Conservation (phyloP, 2,329 filamentous ascomycete genomes). For the Colletotrichum plurivorum region DNA sequence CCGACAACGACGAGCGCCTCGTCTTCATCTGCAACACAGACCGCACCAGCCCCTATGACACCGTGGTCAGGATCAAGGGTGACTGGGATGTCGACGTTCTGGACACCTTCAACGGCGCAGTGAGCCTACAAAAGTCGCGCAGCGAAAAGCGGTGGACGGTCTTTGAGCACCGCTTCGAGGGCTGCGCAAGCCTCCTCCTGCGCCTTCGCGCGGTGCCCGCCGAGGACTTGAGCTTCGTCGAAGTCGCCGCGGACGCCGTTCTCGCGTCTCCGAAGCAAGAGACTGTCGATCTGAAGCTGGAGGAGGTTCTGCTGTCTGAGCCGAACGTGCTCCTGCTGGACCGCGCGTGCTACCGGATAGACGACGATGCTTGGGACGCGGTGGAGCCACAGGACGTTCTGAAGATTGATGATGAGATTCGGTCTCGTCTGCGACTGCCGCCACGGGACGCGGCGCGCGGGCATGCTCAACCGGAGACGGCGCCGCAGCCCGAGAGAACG, state of each 20-base stretch:
- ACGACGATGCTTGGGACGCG: conserved; percentile 42
- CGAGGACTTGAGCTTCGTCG: conserved; percentile 7
- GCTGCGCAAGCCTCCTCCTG: conserved; percentile 48
- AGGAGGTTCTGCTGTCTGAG: conserved; percentile 43
- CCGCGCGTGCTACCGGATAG: conserved; percentile 46
- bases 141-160: conserved; percentile 43
- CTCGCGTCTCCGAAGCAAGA: background rate
- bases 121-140: conserved; percentile 19
- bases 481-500: conserved; percentile 42
- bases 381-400: conserved; percentile 42
- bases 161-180: conserved; percentile 47
- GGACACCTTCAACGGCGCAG: conserved; percentile 47
- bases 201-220: conserved; percentile 31
- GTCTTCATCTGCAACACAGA: conserved; percentile 51
- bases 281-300: conserved; percentile 20
- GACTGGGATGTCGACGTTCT: conserved; percentile 46
- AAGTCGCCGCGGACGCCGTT: background rate
- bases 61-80: conserved; percentile 45
- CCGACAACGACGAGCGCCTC: conserved; percentile 45
- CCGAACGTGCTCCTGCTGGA: conserved; percentile 50
- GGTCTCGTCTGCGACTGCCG: conserved; percentile 43
- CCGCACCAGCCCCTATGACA: conserved; percentile 41
- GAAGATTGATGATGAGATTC: too few species aligned
- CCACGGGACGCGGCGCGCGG: conserved; percentile 45
- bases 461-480: conserved; percentile 45